These are phyloP conservation scores for Collybiopsis luxurians DNA, from an alignment of 768 basidiomycete species.

Conservation along the genomic window DNA sequence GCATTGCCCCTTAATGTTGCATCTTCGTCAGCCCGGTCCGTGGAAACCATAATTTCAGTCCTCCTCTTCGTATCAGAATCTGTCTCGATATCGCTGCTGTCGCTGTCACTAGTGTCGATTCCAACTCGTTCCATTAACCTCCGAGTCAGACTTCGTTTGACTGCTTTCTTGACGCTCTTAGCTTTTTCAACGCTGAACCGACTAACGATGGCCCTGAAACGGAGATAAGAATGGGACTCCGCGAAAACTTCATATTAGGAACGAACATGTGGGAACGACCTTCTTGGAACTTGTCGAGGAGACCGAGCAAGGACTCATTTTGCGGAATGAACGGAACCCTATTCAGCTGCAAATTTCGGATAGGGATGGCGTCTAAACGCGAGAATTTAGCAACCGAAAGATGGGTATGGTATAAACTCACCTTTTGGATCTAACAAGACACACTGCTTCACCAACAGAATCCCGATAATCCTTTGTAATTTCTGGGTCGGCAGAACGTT, in stretches of 20 bases:
- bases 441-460: slow-evolving; percentile 87
- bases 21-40: slow-evolving; percentile 3
- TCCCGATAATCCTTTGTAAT: slow-evolving; percentile 79
- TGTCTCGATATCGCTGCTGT: slow-evolving; percentile 11
- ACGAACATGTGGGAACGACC: slow-evolving; percentile 78
- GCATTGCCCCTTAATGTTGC: slow-evolving; percentile 19
- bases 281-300: slow-evolving; percentile 88
- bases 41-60: background rate
- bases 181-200: slow-evolving; percentile 73
- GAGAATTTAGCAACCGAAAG: background rate
- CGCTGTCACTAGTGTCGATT: slow-evolving; percentile 37
- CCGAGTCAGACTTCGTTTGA: slow-evolving; percentile 77
- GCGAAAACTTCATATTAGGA: background rate
- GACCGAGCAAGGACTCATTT: slow-evolving; percentile 81
- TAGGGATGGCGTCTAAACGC: slow-evolving; percentile 67
- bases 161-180: slow-evolving; percentile 76
- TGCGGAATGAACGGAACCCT: slow-evolving; percentile 84
- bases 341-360: slow-evolving; percentile 82
- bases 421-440: slow-evolving; percentile 86
- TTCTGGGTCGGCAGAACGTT: slow-evolving; percentile 22
- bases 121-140: slow-evolving; percentile 74
- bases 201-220: slow-evolving; percentile 78
- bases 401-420: slow-evolving; percentile 16
- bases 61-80: no score
- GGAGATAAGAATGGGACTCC: background rate